Conservation (phyloP, 1,139 yeast species). For the Lodderomyces margitis region DNA sequence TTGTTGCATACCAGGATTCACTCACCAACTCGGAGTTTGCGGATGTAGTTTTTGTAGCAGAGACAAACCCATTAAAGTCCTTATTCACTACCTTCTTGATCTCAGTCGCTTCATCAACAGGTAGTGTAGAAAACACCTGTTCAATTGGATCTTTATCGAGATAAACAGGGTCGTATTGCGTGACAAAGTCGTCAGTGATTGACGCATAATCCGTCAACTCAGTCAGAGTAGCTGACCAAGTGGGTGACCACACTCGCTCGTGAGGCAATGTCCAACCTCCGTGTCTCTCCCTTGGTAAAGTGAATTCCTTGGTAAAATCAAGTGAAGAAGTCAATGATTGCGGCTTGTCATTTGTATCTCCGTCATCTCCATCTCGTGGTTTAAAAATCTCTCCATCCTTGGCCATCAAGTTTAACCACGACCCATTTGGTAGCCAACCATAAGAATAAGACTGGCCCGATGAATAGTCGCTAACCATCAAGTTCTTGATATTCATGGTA, state of each 20-base stretch:
- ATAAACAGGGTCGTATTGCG: neutral
- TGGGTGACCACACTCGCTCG: neutral
- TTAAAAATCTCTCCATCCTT: constrained; percentile 13
- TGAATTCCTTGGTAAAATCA: neutral
- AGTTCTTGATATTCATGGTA: constrained; percentile 29
- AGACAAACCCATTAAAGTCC: neutral
- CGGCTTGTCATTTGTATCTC: neutral
- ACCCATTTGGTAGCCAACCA: constrained; percentile 20
- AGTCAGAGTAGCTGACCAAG: neutral
- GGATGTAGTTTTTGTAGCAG: neutral
- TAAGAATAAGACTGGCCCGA: constrained; percentile 31
- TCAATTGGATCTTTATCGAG: neutral
- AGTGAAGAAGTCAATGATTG: neutral
- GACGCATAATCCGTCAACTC: neutral
- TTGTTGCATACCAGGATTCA: constrained; percentile 1
- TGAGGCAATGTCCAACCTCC: constrained; percentile 3
- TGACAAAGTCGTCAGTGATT: neutral
- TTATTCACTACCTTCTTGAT: neutral
- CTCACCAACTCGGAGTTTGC: neutral
- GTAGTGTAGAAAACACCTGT: neutral
- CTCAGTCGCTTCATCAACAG: neutral
- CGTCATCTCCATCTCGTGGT: neutral
- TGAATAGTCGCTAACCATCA: constrained; percentile 34
- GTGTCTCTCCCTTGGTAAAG: constrained; percentile 1
- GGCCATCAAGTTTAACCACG: constrained; percentile 17